A percentile compares a stretch with the other conserved stretches of the same genome.
phyloP scores from a whole-genome alignment of 2,329 filamentous ascomycete genomes.

The Fusarium avenaceum region DNA sequence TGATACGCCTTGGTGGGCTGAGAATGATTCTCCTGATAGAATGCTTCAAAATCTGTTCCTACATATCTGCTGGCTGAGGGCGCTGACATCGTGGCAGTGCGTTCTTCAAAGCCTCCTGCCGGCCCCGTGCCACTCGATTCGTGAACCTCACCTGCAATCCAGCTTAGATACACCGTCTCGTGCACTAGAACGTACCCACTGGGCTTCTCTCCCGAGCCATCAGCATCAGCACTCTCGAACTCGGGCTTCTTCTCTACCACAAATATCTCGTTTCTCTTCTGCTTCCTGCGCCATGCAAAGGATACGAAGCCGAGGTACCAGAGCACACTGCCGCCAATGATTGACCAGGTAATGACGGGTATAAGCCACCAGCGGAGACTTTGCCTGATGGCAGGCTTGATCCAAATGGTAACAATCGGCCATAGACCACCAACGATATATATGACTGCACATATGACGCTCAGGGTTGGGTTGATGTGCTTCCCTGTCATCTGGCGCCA shows the following conservation, averaged over 20 bases:
- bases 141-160: conserved; percentile 52
- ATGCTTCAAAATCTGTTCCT: conserved; percentile 49
- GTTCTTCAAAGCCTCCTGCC: conserved; percentile 18
- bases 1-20: conserved; percentile 25
- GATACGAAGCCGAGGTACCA: conserved; percentile 55
- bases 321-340: conserved; percentile 48
- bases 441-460: conserved; percentile 50
- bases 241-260: conserved; percentile 54
- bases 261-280: conserved; percentile 52
- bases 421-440: conserved; percentile 53
- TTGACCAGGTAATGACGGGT: conserved; percentile 50
- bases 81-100: conserved; percentile 4
- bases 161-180: conserved; percentile 55
- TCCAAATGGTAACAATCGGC: conserved; percentile 53
- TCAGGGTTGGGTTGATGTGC: conserved; percentile 51
- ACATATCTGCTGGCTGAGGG: conserved; percentile 30
- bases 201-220: conserved; percentile 31
- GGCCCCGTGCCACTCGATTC: conserved; percentile 27
- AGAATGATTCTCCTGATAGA: conserved; percentile 32
- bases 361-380: conserved; percentile 51
- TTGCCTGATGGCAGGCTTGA: conserved; percentile 41
- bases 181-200: conserved; percentile 53
- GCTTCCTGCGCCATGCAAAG: conserved; percentile 49
- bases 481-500: conserved; percentile 53
- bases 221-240: conserved; percentile 50